Conservation (phyloP, 2,329 filamentous ascomycete species). For the Talaromyces islandicus region DNA sequence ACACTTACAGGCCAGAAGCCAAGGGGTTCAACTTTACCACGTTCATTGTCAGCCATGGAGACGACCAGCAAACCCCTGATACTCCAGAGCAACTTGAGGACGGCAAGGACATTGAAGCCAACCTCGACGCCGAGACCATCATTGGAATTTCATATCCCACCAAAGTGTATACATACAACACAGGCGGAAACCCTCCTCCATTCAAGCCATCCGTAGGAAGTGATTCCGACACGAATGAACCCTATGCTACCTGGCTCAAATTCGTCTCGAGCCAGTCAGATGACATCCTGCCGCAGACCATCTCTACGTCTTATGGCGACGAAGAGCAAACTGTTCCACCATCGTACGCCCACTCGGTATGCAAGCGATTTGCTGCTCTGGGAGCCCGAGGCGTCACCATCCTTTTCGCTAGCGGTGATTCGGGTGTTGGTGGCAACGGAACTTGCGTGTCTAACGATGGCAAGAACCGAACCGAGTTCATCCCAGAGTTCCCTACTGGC, state of each 20-base stretch:
- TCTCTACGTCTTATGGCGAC: constrained; percentile 52
- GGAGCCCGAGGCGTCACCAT: constrained; percentile 30
- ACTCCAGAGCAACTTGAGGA: background rate
- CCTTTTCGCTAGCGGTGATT: constrained; percentile 26
- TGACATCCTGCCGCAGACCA: constrained; percentile 47
- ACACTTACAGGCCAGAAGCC: constrained; percentile 5
- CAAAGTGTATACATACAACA: constrained; percentile 4
- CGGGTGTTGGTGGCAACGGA: constrained; percentile 17
- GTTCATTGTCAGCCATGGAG: background rate
- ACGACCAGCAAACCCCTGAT: background rate
- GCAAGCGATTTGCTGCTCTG: constrained; percentile 47
- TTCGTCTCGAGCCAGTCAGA: constrained; percentile 2
- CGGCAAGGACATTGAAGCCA: background rate
- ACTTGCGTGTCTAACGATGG: constrained; percentile 33
- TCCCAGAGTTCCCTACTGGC: constrained; percentile 43
- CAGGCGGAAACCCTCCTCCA: constrained; percentile 1
- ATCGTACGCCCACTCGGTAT: constrained; percentile 47
- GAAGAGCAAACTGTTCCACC: constrained; percentile 50
- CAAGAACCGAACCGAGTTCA: constrained; percentile 38
- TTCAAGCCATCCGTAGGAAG: background rate
- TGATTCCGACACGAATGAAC: background rate
- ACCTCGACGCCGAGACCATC: constrained; percentile 3
- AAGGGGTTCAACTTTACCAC: background rate
- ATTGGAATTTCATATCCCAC: constrained; percentile 4
- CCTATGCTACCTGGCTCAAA: constrained; percentile 4